A percentile compares a stretch with the other conserved stretches of the same genome.
Conservation (phyloP, 1,139 yeast species). For the Candida buenavistaensis region DNA sequence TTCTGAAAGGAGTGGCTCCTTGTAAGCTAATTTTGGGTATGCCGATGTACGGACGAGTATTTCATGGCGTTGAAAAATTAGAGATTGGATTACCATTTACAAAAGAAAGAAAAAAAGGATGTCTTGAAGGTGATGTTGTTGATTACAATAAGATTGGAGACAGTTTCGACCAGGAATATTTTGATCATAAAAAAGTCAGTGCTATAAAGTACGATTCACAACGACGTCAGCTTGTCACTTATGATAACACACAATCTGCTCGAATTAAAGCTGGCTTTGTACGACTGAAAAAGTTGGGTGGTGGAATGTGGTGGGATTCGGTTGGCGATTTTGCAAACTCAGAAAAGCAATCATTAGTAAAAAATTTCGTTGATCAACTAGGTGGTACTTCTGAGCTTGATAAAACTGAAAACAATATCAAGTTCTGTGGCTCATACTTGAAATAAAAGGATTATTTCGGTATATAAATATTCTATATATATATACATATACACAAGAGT, state of each 20-base stretch:
- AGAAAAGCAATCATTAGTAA: conserved; percentile 36
- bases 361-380: conserved; percentile 40
- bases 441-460: not conserved
- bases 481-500: conserved; percentile 3
- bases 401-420: conserved; percentile 14
- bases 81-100: conserved; percentile 45
- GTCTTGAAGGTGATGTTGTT: conserved; percentile 48
- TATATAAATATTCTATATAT: conserved; percentile 1
- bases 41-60: conserved; percentile 84
- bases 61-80: conserved; percentile 36
- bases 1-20: conserved; percentile 41
- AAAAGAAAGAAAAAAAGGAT: conserved; percentile 19
- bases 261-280: conserved; percentile 63
- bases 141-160: conserved; percentile 55
- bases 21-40: conserved; percentile 74
- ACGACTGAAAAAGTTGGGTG: conserved; percentile 52
- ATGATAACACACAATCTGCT: conserved; percentile 63
- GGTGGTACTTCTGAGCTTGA: conserved; percentile 31
- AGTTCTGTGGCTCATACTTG: not conserved
- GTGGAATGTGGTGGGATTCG: conserved; percentile 97
- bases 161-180: conserved; percentile 38
- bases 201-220: conserved; percentile 55
- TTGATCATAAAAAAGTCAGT: conserved; percentile 53
- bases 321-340: conserved; percentile 58
- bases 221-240: conserved; percentile 49